Evolutionary conservation across 108 stramenopile species (phyloP).

Genomic region (Aurantiochytrium sp.): DNA sequence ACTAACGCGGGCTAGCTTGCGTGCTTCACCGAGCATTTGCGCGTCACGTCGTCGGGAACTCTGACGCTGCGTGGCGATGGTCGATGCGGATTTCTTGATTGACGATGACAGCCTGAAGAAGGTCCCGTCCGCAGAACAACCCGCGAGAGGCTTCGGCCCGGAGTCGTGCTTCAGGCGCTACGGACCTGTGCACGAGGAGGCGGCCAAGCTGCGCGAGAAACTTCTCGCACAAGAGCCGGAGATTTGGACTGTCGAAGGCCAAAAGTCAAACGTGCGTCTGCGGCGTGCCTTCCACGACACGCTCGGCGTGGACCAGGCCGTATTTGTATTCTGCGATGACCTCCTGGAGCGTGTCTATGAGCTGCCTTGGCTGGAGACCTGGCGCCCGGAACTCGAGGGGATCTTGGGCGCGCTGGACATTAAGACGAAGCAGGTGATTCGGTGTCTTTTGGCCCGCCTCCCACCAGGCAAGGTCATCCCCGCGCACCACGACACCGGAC

Average conservation of each 20-base stretch:
- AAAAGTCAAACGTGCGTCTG: slow-evolving; percentile 71
- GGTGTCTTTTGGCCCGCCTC: slow-evolving; percentile 82
- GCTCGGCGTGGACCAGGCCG: slow-evolving; percentile 93
- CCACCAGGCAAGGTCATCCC: slow-evolving; percentile 92
- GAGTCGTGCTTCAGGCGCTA: background rate
- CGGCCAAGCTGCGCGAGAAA: background rate
- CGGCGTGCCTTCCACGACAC: slow-evolving; percentile 83
- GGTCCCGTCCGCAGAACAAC: background rate
- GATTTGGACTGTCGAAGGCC: background rate
- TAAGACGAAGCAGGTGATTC: slow-evolving; percentile 59
- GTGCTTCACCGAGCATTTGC: no score
- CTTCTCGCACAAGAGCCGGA: background rate
- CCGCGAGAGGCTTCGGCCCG: background rate
- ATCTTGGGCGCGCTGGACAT: slow-evolving; percentile 66
- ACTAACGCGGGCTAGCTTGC: no score
- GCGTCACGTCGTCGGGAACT: no score
- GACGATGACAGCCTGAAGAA: background rate
- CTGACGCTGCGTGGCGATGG: no score
- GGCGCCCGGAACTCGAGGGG: slow-evolving; percentile 65
- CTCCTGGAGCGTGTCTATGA: slow-evolving; percentile 77
- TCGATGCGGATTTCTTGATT: no score
- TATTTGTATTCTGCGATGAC: slow-evolving; percentile 91
- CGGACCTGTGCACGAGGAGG: background rate
- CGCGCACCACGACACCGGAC: slow-evolving; percentile 92
- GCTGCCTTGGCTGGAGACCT: slow-evolving; percentile 78